These are phyloP conservation scores for Drosera spatulata DNA, from an alignment of 179 eudicot genomes.

Conservation along the genomic window DNA sequence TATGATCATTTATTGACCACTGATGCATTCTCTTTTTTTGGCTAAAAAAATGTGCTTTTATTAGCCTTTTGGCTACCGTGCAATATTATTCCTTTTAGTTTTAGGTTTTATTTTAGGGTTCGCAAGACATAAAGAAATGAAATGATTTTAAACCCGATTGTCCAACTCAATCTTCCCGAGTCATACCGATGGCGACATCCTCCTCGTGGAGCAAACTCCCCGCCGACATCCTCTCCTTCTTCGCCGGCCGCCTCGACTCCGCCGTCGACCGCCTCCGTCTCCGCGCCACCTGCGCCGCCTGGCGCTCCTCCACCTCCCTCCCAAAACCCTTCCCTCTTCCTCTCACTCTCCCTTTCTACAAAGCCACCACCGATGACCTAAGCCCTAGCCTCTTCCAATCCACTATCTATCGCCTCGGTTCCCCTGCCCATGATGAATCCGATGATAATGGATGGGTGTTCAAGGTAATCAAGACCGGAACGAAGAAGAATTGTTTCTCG, in stretches of 20 bases:
- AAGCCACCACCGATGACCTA: background rate
- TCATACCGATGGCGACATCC: background rate
- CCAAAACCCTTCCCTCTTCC: constrained; percentile 1
- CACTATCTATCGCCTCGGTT: constrained; percentile 9
- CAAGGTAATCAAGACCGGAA: background rate
- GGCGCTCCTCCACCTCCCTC: constrained; percentile 9
- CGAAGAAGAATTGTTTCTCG: constrained; percentile 3
- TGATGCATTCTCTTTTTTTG: no score
- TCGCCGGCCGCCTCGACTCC: constrained; percentile 7
- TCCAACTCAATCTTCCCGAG: no score
- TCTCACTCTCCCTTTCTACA: constrained; percentile 1
- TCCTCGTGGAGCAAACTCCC: constrained; percentile 9
- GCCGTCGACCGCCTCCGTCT: constrained; percentile 4
- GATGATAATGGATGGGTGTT: constrained; percentile 4
- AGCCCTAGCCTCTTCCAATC: background rate
- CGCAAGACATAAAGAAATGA: no score
- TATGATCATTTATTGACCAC: no score
- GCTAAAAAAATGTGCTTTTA: no score
- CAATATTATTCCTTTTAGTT: no score
- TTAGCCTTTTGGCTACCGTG: no score
- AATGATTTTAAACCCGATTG: no score
- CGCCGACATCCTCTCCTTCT: constrained; percentile 5
- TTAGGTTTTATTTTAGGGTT: no score
- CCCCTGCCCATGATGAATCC: background rate
- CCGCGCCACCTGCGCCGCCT: constrained; percentile 10